A percentile compares a stretch with the other conserved stretches of the same genome.
Conservation (phyloP, 192 early-diverging fungal genomes). For the Neocallimastix lanati region DNA sequence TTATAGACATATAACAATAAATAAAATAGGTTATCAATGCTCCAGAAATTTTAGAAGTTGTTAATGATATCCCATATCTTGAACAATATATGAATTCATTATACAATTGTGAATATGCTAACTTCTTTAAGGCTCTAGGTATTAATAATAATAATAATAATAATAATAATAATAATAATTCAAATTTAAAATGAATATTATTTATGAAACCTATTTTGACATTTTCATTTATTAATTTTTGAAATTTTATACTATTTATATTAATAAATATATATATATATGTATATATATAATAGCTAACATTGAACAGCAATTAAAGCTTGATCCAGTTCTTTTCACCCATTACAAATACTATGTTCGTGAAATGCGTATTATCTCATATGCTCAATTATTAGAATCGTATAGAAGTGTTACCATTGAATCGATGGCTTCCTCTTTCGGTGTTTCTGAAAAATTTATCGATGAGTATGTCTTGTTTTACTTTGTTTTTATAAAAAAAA, state of each 20-base stretch:
- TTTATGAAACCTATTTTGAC: too few species aligned
- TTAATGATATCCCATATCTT: slow-evolving; percentile 71
- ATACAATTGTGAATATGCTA: slow-evolving; percentile 79
- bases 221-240: too few species aligned
- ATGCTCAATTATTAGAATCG: slow-evolving; percentile 87
- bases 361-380: slow-evolving; percentile 94
- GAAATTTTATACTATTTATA: too few species aligned
- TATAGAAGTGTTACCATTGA: slow-evolving; percentile 86
- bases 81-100: slow-evolving; percentile 67
- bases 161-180: not conserved
- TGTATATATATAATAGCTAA: too few species aligned
- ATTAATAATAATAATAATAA: not conserved
- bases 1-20: too few species aligned
- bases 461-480: slow-evolving; percentile 73
- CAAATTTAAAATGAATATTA: too few species aligned
- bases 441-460: slow-evolving; percentile 84
- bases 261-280: too few species aligned
- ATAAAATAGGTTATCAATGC: slow-evolving; percentile 59
- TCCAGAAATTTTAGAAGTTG: slow-evolving; percentile 90
- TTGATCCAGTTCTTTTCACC: slow-evolving; percentile 54
- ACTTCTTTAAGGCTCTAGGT: slow-evolving; percentile 81
- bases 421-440: slow-evolving; percentile 92
- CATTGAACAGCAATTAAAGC: slow-evolving; percentile 60
- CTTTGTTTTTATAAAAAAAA: too few species aligned
- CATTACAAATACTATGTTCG: slow-evolving; percentile 89